Conservation (phyloP, 106 monocot genomes). For the Vanilla planifolia region DNA sequence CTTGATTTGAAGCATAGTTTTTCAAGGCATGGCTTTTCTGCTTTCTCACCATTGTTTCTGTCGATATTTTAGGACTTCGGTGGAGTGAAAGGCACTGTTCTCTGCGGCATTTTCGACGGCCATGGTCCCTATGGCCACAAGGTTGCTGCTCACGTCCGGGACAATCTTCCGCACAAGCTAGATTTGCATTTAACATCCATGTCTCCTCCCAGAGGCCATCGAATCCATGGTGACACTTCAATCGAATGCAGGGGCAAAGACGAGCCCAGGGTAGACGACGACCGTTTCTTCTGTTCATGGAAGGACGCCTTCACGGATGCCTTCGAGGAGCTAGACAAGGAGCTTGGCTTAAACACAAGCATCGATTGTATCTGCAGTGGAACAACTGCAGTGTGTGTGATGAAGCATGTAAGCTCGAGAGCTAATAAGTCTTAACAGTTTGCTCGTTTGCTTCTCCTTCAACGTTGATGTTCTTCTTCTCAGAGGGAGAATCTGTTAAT, state of each 20-base stretch:
- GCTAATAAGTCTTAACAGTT: not conserved
- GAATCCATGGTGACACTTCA: not conserved
- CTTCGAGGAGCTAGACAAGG: slow-evolving; percentile 44
- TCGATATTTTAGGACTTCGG: slow-evolving; percentile 29
- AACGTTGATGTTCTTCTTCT: not conserved
- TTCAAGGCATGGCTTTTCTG: no score
- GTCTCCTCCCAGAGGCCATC: not conserved
- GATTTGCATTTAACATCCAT: not conserved
- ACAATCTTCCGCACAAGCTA: slow-evolving; percentile 27
- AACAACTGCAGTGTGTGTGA: slow-evolving; percentile 34
- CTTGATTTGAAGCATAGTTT: no score
- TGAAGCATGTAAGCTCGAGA: slow-evolving; percentile 26
- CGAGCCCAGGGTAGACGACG: not conserved
- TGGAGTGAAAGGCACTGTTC: slow-evolving; percentile 16
- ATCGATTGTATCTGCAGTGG: slow-evolving; percentile 53
- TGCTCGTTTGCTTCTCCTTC: not conserved
- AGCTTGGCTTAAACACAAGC: slow-evolving; percentile 14
- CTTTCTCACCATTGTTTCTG: no score
- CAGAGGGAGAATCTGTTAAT: slow-evolving; percentile 37
- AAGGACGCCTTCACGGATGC: slow-evolving; percentile 13
- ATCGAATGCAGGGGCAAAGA: not conserved
- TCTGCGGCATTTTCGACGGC: slow-evolving; percentile 46
- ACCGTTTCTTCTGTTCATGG: slow-evolving; percentile 13
- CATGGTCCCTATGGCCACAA: slow-evolving; percentile 42
- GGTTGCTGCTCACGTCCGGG: slow-evolving; percentile 33